Percentiles rank a stretch among this genome's conserved stretches.
Conservation (phyloP, 2,329 filamentous ascomycete species). For the Ophiostoma ulmi region DNA sequence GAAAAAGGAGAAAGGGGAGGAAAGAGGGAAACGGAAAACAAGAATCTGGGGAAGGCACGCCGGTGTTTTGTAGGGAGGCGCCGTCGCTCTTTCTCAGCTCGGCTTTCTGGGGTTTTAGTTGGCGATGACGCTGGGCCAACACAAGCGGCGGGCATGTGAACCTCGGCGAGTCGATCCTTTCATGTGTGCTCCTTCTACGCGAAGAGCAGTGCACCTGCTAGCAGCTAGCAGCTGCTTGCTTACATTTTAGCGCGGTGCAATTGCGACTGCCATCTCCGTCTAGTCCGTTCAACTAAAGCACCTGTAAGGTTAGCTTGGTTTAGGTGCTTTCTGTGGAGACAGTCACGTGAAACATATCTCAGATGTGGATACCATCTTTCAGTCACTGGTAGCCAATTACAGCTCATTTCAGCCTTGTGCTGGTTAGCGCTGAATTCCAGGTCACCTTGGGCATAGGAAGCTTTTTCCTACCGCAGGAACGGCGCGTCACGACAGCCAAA, state of each 20-base stretch:
- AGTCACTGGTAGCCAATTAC: constrained; percentile 17
- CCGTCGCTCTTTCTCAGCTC: constrained; percentile 16
- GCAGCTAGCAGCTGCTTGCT: not conserved
- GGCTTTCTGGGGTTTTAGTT: constrained; percentile 22
- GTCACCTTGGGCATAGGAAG: constrained; percentile 12
- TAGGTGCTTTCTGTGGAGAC: not conserved
- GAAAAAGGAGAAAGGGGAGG: not conserved
- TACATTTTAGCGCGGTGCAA: constrained; percentile 15
- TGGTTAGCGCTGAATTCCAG: constrained; percentile 18
- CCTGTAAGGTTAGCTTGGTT: not conserved
- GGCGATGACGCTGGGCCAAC: constrained; percentile 22
- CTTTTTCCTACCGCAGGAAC: constrained; percentile 18
- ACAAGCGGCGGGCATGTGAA: constrained; percentile 22
- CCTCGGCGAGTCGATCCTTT: constrained; percentile 23
- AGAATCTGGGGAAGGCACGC: constrained; percentile 21
- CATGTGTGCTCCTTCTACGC: constrained; percentile 17
- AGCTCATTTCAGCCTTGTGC: constrained; percentile 23
- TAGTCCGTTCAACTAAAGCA: not conserved
- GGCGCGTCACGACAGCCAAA: constrained; percentile 21
- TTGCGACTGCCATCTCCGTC: constrained; percentile 8
- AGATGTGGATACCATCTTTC: not conserved
- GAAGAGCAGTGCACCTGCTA: not conserved
- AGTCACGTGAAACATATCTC: constrained; percentile 7
- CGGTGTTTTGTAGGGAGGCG: constrained; percentile 16
- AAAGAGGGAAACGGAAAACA: not conserved